Evolutionary conservation across 148 eudicot species (phyloP).

Genomic region (Rhododendron griersonianum): DNA sequence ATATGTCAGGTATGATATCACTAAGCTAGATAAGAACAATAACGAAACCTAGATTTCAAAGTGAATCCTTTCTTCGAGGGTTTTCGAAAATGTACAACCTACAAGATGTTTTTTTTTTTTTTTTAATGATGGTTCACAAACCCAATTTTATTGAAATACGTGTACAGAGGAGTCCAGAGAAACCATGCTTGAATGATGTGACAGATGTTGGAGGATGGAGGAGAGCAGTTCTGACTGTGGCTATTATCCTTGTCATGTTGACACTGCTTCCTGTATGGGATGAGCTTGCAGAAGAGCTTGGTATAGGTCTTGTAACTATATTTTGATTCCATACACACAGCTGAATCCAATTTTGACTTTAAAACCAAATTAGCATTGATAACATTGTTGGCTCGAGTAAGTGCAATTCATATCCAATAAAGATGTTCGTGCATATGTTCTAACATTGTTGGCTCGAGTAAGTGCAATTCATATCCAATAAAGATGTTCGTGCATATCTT

Average conservation of each 20-base stretch:
- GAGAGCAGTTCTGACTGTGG: conserved; percentile 43
- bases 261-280: conserved; percentile 93
- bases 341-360: conserved; percentile 21
- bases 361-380: background rate
- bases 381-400: background rate
- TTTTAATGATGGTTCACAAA: background rate
- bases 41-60: background rate
- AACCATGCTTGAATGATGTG: conserved; percentile 95
- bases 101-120: background rate
- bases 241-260: conserved; percentile 59
- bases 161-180: conserved; percentile 83
- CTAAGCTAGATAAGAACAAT: background rate
- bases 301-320: conserved; percentile 77
- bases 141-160: background rate
- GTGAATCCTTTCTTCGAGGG: background rate
- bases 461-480: background rate
- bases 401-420: background rate
- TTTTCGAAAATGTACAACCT: background rate
- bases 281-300: conserved; percentile 94
- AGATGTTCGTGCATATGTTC: background rate
- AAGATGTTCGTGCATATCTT: background rate
- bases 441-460: background rate
- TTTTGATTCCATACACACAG: conserved; percentile 29
- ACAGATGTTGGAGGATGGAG: conserved; percentile 91
- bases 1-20: conserved; percentile 77